A percentile compares a stretch with the other conserved stretches of the same genome.
Evolutionary conservation across 345 rosid species (phyloP).

Genomic region (Excoecaria cochinchinensis): DNA sequence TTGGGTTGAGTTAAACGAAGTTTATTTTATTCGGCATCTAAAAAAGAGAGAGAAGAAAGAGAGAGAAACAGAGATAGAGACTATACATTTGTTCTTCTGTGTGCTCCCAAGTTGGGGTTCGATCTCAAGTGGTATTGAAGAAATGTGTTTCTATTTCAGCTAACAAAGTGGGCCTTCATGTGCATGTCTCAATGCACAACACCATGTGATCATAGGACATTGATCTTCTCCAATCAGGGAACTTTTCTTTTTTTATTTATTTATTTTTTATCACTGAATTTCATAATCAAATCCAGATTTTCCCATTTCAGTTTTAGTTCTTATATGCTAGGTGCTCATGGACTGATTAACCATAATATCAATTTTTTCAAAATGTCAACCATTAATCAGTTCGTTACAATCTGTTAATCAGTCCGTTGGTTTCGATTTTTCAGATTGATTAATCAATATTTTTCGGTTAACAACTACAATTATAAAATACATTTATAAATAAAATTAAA

Average conservation of each 20-base stretch:
- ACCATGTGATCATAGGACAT: conserved; percentile 59
- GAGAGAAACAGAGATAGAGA: conserved; percentile 22
- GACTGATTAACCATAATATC: no score
- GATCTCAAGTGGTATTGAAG: conserved; percentile 56
- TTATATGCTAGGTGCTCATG: no score
- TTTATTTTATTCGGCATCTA: no score
- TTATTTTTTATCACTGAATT: conserved; percentile 8
- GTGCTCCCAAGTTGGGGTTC: conserved; percentile 62
- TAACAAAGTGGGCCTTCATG: conserved; percentile 75
- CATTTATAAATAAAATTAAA: no score
- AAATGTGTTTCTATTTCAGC: conserved; percentile 56
- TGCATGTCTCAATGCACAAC: conserved; percentile 54
- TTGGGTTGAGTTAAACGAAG: no score
- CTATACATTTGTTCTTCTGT: neutral
- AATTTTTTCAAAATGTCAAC: no score
- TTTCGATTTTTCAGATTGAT: no score
- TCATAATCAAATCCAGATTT: neutral
- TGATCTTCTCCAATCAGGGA: conserved; percentile 26
- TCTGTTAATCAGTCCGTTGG: no score
- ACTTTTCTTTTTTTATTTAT: neutral
- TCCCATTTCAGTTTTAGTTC: neutral
- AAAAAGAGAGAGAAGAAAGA: neutral
- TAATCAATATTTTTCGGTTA: no score
- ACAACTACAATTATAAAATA: no score
- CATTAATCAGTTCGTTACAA: no score